Conservation (phyloP, 495 filamentous ascomycete genomes). For the Lophiostoma macrostomum region DNA sequence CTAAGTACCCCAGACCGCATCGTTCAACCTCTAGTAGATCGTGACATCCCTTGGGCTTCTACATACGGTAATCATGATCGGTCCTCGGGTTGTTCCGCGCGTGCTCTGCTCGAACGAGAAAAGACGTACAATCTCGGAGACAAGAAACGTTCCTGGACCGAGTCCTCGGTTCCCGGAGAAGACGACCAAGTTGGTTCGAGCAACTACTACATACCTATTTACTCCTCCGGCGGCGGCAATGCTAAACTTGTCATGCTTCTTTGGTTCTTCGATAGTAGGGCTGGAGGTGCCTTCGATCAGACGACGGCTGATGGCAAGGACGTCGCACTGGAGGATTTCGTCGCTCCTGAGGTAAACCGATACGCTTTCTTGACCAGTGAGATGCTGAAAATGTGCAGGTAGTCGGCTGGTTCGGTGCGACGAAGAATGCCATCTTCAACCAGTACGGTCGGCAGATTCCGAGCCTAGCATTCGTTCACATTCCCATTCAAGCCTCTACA, state of each 20-base stretch:
- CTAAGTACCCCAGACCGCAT: too few relatives aligned
- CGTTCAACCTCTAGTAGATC: conserved; percentile 54
- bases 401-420: conserved; percentile 59
- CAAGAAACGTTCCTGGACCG: conserved; percentile 51
- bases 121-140: conserved; percentile 44
- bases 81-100: conserved; percentile 56
- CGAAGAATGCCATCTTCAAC: conserved; percentile 44
- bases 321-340: conserved; percentile 41
- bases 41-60: conserved; percentile 58
- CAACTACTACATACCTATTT: conserved; percentile 66
- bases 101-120: conserved; percentile 55
- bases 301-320: conserved; percentile 37
- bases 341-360: conserved; percentile 29
- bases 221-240: conserved; percentile 25
- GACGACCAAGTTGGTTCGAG: conserved; percentile 53
- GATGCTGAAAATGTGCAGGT: conserved; percentile 37
- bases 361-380: conserved; percentile 1
- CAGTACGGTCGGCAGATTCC: conserved; percentile 51
- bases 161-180: conserved; percentile 44
- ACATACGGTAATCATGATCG: conserved; percentile 77
- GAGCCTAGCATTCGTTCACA: conserved; percentile 70
- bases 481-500: conserved; percentile 59
- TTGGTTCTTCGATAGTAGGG: conserved; percentile 75
- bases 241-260: conserved; percentile 53
- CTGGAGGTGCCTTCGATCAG: conserved; percentile 55